Evolutionary conservation across 805 yeast species (phyloP).

Genomic region (Jamesozyma spencerorum): DNA sequence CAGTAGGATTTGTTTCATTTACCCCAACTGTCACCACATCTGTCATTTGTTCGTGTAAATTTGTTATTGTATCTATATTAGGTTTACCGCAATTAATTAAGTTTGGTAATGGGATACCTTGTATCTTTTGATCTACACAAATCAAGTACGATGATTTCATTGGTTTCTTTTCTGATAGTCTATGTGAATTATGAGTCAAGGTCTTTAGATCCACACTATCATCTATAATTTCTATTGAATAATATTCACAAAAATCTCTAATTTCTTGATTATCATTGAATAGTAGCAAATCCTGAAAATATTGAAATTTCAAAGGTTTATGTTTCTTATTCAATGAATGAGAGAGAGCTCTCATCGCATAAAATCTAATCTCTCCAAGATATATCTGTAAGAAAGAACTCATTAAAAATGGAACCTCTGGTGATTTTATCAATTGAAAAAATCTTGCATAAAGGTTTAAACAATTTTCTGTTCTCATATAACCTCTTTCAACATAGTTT

Average conservation of each 20-base stretch:
- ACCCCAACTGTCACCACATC: background rate
- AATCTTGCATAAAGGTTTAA: constrained; percentile 54
- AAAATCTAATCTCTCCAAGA: constrained; percentile 67
- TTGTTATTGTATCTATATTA: constrained; percentile 10
- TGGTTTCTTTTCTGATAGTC: constrained; percentile 32
- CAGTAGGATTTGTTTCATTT: too few relatives aligned
- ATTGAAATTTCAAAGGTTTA: constrained; percentile 47
- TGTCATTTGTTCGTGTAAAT: background rate
- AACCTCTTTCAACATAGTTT: constrained; percentile 46
- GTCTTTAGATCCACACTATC: constrained; percentile 39
- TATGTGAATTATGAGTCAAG: constrained; percentile 31
- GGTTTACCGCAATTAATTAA: constrained; percentile 35
- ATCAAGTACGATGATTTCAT: constrained; percentile 40
- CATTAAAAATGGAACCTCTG: constrained; percentile 54
- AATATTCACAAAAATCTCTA: constrained; percentile 49
- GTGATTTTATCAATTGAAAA: constrained; percentile 45
- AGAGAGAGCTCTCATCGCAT: constrained; percentile 59
- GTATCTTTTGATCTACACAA: constrained; percentile 35
- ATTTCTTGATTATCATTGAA: constrained; percentile 55
- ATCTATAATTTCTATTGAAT: constrained; percentile 42
- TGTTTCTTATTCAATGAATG: constrained; percentile 61
- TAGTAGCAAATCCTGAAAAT: constrained; percentile 46
- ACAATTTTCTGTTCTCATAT: constrained; percentile 45
- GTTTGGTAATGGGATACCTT: constrained; percentile 22
- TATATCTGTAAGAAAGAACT: constrained; percentile 72